Percentiles rank a stretch among this genome's conserved stretches.
Conservation (phyloP, 2,329 filamentous ascomycete genomes). For the Fusarium drepaniforme region DNA sequence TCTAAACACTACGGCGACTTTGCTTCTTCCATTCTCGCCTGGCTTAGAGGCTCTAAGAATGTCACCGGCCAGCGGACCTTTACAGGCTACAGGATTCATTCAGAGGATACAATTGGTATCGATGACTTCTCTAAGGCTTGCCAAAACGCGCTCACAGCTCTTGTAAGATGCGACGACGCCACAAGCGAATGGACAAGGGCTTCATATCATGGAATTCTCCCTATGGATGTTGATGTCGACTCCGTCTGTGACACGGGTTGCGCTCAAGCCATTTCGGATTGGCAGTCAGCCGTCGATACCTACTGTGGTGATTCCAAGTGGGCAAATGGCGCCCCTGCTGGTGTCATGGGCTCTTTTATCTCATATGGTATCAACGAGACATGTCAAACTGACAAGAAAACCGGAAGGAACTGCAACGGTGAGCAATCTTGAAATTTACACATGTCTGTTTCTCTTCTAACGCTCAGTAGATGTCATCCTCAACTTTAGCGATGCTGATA, state of each 20-base stretch:
- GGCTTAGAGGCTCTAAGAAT: no score
- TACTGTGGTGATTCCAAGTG: neutral
- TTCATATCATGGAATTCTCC: neutral
- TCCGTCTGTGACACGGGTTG: neutral
- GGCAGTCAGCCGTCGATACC: neutral
- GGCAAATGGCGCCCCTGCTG: neutral
- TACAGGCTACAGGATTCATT: neutral
- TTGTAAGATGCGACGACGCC: neutral
- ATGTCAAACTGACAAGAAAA: neutral
- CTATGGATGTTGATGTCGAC: neutral
- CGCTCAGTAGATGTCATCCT: neutral
- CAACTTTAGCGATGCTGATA: neutral
- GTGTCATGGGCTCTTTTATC: neutral
- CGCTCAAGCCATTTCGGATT: neutral
- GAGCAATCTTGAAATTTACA: neutral
- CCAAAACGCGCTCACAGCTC: neutral
- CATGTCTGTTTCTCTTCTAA: neutral
- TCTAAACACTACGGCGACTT: no score
- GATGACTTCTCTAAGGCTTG: neutral
- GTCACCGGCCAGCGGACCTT: neutral
- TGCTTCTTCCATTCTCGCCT: no score
- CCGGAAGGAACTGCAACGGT: neutral
- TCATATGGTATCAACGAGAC: neutral
- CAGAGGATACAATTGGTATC: neutral
- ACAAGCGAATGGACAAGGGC: neutral